Evolutionary conservation across 2,329 filamentous ascomycete species (phyloP), one percentile per base, ranked within the genome.

Genomic region (Erysiphe pulchra): DNA sequence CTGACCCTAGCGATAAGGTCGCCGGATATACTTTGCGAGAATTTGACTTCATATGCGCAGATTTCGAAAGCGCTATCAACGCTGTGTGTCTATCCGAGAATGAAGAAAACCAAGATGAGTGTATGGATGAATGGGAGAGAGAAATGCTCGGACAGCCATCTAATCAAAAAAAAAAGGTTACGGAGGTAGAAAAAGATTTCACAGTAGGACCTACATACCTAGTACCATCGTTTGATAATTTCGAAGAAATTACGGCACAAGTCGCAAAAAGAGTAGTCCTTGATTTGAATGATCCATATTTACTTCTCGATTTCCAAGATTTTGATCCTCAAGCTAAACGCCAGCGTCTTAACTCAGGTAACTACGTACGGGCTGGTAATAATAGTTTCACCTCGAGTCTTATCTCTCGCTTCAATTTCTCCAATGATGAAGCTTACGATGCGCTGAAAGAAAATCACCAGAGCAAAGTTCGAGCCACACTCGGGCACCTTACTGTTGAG

Each of bases 371-470:
- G 61, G 76, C 71, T 65, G 74, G 71, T 8, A 78, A 73, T 47
- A 74, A 76, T 14, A 78, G 75, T 44, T 63, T 84, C 38, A 75
- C 77, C 2, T 80, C 78, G 46, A 76, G 82, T 47, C 70, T 93
- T 33, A 73, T 73, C 34, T 73, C 79, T 52, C 77, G 87, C 38
- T 98, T 93, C 68, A 95, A 95, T 58, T 81, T 92, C 48, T 93
- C 86, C 30, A 95, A 95, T 51, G 90, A 98, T 56, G 80, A 90
- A 48, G 86, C 86, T 1, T 98, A 98, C 59, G 86, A 95, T 57
- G 75, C 85, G 49, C 71, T 98, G 40, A 95, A 95, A 62, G 85
- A 93, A 61, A 95, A 94, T 57, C 86, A 92, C 57, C 84, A 92
- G 63, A 85, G 83, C 68, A 95, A 93, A 62, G 82, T 98, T 49